phyloP scores from a whole-genome alignment of 257 asterid species.

The Schizonepeta tenuifolia region DNA sequence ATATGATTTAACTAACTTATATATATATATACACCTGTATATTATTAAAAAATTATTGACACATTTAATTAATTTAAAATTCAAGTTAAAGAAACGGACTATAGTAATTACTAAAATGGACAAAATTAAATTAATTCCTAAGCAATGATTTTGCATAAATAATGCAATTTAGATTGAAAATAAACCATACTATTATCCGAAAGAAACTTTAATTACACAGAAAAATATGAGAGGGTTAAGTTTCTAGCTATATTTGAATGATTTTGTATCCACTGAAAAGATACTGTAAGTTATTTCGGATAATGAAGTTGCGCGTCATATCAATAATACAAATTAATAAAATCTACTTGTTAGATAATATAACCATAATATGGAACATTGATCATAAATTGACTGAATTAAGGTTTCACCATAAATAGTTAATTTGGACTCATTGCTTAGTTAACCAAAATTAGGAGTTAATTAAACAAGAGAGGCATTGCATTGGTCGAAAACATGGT shows the following conservation, averaged over 20 bases:
- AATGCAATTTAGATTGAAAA: background rate
- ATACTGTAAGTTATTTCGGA: background rate
- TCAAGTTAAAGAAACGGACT: no score
- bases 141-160: no score
- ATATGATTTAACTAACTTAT: no score
- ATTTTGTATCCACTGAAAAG: background rate
- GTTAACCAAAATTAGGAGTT: background rate
- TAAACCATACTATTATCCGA: background rate
- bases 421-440: background rate
- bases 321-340: background rate
- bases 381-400: background rate
- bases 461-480: background rate
- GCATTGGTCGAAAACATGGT: background rate
- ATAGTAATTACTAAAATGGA: no score
- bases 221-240: background rate
- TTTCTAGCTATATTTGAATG: background rate
- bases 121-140: no score
- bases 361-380: background rate
- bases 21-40: no score
- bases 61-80: no score
- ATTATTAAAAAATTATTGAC: no score
- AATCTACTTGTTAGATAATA: background rate
- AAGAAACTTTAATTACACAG: background rate
- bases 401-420: conserved; percentile 3
- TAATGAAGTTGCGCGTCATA: background rate